Percentiles rank a stretch among this genome's conserved stretches.
phyloP scores from a whole-genome alignment of 2,329 filamentous ascomycete species.

The Diplodia seriata region DNA sequence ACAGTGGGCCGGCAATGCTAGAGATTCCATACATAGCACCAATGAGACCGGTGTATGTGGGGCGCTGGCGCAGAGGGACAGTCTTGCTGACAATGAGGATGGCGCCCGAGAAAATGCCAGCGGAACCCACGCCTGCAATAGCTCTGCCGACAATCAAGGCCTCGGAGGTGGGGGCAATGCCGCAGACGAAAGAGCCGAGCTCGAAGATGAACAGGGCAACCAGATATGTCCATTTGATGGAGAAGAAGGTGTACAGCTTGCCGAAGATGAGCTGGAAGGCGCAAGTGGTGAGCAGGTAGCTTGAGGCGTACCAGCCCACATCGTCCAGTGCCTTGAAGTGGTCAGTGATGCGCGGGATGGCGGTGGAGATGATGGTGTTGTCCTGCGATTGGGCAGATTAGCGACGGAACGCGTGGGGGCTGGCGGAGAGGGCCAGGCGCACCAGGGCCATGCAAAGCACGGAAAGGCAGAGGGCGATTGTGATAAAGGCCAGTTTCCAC shows the following conservation, averaged over 20 bases:
- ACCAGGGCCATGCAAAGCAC: constrained; percentile 42
- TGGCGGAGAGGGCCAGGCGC: constrained; percentile 11
- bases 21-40: constrained; percentile 60
- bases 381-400: constrained; percentile 17
- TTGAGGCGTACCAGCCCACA: constrained; percentile 42
- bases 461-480: constrained; percentile 40
- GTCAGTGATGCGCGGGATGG: constrained; percentile 42
- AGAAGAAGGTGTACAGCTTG: constrained; percentile 56
- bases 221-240: constrained; percentile 57
- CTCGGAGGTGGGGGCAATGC: constrained; percentile 56
- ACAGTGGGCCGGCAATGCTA: constrained; percentile 56
- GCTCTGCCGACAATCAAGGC: constrained; percentile 61
- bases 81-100: constrained; percentile 56
- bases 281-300: constrained; percentile 53
- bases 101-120: constrained; percentile 59
- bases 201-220: constrained; percentile 57
- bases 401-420: constrained; percentile 2
- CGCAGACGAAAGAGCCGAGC: constrained; percentile 60
- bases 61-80: constrained; percentile 55
- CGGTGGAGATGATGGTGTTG: constrained; percentile 42
- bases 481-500: constrained; percentile 40
- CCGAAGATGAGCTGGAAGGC: constrained; percentile 50
- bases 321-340: constrained; percentile 38
- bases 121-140: constrained; percentile 58
- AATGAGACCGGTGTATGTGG: constrained; percentile 54